phyloP scores from a whole-genome alignment of 2,329 filamentous ascomycete genomes.

The Aspergillus piperis region DNA sequence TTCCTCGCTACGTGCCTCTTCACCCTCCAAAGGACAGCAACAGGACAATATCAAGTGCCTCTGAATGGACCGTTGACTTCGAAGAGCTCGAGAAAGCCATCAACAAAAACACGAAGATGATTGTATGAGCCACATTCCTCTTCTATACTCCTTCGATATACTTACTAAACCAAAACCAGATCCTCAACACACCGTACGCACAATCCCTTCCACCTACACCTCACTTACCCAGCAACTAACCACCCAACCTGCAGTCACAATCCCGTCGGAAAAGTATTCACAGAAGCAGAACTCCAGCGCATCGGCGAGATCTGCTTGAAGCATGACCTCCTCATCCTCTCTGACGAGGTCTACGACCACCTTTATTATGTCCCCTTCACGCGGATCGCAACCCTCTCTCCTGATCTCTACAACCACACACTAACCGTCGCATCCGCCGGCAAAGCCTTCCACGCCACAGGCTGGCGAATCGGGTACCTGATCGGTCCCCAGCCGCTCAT shows the following conservation, averaged over 20 bases:
- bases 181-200: slow-evolving; percentile 53
- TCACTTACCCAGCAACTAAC: slow-evolving; percentile 9
- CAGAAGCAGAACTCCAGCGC: slow-evolving; percentile 74
- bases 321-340: slow-evolving; percentile 90
- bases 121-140: slow-evolving; percentile 57
- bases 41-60: slow-evolving; percentile 76
- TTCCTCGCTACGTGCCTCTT: slow-evolving; percentile 92
- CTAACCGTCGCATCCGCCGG: slow-evolving; percentile 93
- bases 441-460: slow-evolving; percentile 98
- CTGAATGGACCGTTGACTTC: slow-evolving; percentile 86
- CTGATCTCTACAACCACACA: slow-evolving; percentile 83
- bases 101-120: slow-evolving; percentile 89
- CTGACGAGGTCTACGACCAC: slow-evolving; percentile 90
- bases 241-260: slow-evolving; percentile 62
- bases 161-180: slow-evolving; percentile 27
- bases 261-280: slow-evolving; percentile 94
- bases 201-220: no score
- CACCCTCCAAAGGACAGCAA: slow-evolving; percentile 82
- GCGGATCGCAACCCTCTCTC: slow-evolving; percentile 83
- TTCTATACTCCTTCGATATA: slow-evolving; percentile 6
- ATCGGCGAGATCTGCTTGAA: slow-evolving; percentile 90
- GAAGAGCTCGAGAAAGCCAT: slow-evolving; percentile 78
- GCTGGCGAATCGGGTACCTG: slow-evolving; percentile 94
- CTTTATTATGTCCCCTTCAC: slow-evolving; percentile 96
- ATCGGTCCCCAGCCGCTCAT: slow-evolving; percentile 87